phyloP scores from a whole-genome alignment of 371 early-diverging fungal genomes.

The Mortierella sp. region DNA sequence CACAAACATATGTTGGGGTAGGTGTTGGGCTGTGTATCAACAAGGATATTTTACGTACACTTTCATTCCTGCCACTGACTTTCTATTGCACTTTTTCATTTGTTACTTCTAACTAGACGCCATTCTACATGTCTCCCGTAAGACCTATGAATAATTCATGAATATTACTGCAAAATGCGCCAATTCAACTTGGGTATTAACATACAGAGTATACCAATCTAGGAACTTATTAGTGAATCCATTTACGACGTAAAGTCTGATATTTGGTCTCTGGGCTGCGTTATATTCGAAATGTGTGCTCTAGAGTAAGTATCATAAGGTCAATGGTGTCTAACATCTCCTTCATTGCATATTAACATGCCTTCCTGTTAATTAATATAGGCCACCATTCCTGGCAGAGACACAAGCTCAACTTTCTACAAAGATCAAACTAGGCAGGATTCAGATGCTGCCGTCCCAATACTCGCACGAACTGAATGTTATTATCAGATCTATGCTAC shows the following conservation, averaged over 20 bases:
- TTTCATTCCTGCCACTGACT: background rate
- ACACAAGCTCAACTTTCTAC: conserved; percentile 63
- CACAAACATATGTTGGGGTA: conserved; percentile 79
- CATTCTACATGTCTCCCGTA: conserved; percentile 85
- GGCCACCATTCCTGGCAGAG: conserved; percentile 76
- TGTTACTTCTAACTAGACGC: conserved; percentile 60
- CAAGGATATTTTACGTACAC: background rate
- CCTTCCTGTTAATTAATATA: conserved; percentile 15
- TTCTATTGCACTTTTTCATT: background rate
- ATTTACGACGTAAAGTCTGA: conserved; percentile 76
- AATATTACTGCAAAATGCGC: background rate
- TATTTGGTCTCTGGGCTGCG: conserved; percentile 79
- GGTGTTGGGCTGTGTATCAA: background rate
- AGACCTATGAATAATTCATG: background rate
- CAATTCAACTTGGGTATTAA: background rate
- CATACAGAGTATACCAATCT: background rate
- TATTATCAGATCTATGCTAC: conserved; percentile 65
- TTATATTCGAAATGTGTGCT: conserved; percentile 78
- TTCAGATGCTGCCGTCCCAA: conserved; percentile 62
- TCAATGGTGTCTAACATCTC: background rate
- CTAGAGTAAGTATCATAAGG: conserved; percentile 63
- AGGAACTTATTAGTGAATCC: conserved; percentile 74
- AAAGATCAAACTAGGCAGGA: conserved; percentile 66
- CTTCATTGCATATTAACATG: background rate
- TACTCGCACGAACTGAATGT: conserved; percentile 65